Base-by-base conservation (phyloP, 1,139 yeast genomes). In the Wickerhamomyces sp. region DNA sequence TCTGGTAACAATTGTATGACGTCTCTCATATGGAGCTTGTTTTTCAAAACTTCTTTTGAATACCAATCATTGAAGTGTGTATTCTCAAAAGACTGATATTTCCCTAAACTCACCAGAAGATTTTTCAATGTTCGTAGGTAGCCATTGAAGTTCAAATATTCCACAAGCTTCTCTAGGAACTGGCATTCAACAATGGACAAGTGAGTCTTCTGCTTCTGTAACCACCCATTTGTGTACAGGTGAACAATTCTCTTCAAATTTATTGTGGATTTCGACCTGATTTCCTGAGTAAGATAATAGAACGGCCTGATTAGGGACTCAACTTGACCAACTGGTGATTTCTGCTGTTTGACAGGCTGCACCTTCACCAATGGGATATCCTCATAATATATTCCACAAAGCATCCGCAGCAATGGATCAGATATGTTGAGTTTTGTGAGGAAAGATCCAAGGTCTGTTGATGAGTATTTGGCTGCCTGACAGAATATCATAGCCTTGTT, bases 111-210 rank as follows among this genome's bases (percentile, higher is more conserved):
- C 23, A 50, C 47, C n/a, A 65, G 52, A 4, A 72, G 45, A 4
- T 52, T 45, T 10, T 63, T 50, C 5, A 64, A 41, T 8, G 61
- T 46, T 23, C 67, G 69, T 42, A 67, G 60, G 37, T 69, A 61
- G 14, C 67, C 66, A 51, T 69, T 68, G 43, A 65, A 71, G 40
- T 60, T 62, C 48, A 76, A 59, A 53, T 68, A 75, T 6, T 55
- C 56, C 4, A 72, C 50, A 13, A 75, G 45, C 11, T 54, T 53
- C 33, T 55, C 58, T 7, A 73, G 43, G 37, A 75, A 68, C 3
- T 61, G 61, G 7, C 50, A 34, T 49, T 76, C 79, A 49, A 68
- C 55, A 3, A 47, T 27, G 0, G 67, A 55, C 10, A 51, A 18
- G 0, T 37, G 27, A 4, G 50, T 46, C 35, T 44, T 51, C 35